Conservation (phyloP, 176 grass and related monocot species). For the Puya raimondii region DNA sequence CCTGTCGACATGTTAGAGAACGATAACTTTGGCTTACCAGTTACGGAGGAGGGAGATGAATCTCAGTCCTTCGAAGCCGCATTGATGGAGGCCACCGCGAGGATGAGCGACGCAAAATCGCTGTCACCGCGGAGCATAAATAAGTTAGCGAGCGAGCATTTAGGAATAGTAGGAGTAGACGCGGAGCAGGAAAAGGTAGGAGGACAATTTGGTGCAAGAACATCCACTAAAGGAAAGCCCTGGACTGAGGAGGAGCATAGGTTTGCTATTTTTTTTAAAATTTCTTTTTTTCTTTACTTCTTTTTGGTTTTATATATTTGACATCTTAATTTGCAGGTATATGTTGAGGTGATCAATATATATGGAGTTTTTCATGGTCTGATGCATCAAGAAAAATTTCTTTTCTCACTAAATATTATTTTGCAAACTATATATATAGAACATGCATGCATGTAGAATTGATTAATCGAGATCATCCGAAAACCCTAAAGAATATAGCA, state of each 20-base stretch:
- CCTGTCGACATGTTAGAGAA: not conserved
- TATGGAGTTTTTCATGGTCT: not conserved
- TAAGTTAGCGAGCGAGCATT: too few relatives aligned
- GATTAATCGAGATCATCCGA: too few relatives aligned
- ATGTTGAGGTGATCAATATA: not conserved
- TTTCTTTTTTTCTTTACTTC: not conserved
- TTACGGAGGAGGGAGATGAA: not conserved
- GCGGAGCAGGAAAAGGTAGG: not conserved
- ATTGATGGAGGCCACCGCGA: not conserved
- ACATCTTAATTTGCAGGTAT: not conserved
- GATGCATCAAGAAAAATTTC: too few relatives aligned
- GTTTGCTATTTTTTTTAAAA: not conserved
- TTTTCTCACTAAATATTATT: too few relatives aligned
- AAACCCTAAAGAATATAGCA: too few relatives aligned
- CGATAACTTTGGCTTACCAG: constrained; percentile 1
- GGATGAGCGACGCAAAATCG: not conserved
- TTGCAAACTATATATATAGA: too few relatives aligned
- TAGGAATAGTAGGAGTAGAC: not conserved
- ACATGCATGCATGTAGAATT: too few relatives aligned
- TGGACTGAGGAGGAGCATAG: constrained; percentile 3
- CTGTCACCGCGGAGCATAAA: too few relatives aligned
- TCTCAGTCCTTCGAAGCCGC: not conserved
- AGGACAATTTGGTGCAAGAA: not conserved
- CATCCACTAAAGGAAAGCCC: not conserved
- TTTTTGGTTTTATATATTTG: not conserved